Evolutionary conservation across 768 basidiomycete genomes (phyloP), one percentile per base, ranked within the genome.

Genomic region (Suillus plorans): DNA sequence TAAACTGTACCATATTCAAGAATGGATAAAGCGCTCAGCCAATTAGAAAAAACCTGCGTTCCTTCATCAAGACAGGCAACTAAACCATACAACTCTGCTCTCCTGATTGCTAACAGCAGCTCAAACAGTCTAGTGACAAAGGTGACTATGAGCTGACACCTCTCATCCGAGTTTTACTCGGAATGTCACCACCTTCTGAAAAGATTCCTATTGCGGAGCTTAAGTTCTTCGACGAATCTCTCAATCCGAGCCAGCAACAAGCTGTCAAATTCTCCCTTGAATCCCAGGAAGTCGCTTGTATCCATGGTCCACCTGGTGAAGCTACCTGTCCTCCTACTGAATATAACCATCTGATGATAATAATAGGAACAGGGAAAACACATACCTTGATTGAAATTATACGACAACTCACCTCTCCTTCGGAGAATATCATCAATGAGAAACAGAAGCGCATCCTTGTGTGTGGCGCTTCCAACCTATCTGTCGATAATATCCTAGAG

Each of bases 291-390:
- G 85, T 98, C 0, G 94, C 93, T 1, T 94, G 94, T 69, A 95
- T 99, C 31, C 96, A 99, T 71, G 97, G 97, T 0, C 97, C 97
- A n/a, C 97, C 97, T 66, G 97, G 97, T 86, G 72, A 16, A 28
- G 10, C n/a, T 5, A 22, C 36, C 52, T 13, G 41, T 44, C 67
- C 31, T 34, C 4, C 13, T 18, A 28, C 20, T 42, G 22, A 22
- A 10, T 28, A 49, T 52, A 7, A 57, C 9, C 41, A 50, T 62
- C 55, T 58, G 25, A 65, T 53, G 10, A 25, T 25, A 12, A 13
- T 57, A 12, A 60, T 49, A 88, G 89, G 92, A 64, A 97, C 95
- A 3, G 97, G 97, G 8, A 99, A 99, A 80, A 99, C 97, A 0
- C 92, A 95, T 69, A 97, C 97, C 0, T 82, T 99, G 20, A 90